Evolutionary conservation across 2,329 filamentous ascomycete species (phyloP).

Genomic region (Niveomyces coronatus): DNA sequence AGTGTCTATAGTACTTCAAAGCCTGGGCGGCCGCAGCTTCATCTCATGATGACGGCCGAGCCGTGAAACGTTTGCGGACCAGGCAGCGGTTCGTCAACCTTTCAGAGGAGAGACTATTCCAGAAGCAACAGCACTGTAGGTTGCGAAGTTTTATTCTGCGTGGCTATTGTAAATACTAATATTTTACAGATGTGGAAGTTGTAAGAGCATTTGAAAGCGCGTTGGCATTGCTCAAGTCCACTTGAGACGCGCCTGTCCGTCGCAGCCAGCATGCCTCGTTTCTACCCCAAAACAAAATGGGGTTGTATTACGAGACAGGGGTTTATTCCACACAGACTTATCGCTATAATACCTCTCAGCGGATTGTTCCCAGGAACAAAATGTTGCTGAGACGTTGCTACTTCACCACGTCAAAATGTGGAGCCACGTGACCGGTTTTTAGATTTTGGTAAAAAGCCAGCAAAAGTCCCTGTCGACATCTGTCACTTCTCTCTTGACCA

Average conservation of each 20-base stretch:
- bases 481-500: too few species aligned
- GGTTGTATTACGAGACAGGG: too few species aligned
- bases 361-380: too few species aligned
- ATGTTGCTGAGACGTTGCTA: too few species aligned
- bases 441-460: too few species aligned
- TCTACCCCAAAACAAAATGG: too few species aligned
- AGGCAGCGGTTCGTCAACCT: conserved; percentile 66
- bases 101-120: conserved; percentile 58
- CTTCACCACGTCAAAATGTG: too few species aligned
- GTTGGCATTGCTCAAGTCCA: conserved; percentile 39
- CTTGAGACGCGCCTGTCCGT: conserved; percentile 16
- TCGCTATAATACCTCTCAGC: too few species aligned
- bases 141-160: background rate
- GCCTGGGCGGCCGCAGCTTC: conserved; percentile 68
- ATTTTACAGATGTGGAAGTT: conserved; percentile 36
- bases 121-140: conserved; percentile 75
- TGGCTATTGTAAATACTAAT: background rate
- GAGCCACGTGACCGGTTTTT: too few species aligned
- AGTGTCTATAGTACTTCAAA: conserved; percentile 66
- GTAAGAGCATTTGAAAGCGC: conserved; percentile 54
- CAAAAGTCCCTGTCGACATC: too few species aligned
- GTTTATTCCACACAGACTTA: too few species aligned
- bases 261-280: too few species aligned
- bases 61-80: conserved; percentile 71
- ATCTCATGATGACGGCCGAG: conserved; percentile 63